Evolutionary conservation across 768 basidiomycete species (phyloP).

Genomic region (Kwoniella botswanensis): DNA sequence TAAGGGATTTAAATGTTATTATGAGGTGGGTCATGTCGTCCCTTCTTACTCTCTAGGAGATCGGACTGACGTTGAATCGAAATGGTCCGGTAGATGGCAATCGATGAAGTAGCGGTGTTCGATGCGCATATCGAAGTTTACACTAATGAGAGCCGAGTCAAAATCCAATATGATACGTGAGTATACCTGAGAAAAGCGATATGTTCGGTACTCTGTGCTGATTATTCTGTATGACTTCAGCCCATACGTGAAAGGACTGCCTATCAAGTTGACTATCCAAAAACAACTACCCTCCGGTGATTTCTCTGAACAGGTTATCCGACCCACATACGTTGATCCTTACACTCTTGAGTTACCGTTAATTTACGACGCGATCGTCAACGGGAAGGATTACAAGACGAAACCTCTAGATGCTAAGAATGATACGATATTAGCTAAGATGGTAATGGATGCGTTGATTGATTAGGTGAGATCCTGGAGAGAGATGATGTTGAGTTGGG

Average conservation of each 20-base stretch:
- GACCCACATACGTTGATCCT: slow-evolving; percentile 49
- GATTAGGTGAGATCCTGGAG: slow-evolving; percentile 15
- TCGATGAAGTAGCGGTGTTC: slow-evolving; percentile 51
- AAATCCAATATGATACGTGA: slow-evolving; percentile 44
- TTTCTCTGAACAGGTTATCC: slow-evolving; percentile 41
- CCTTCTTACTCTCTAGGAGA: background rate
- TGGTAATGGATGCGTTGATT: slow-evolving; percentile 48
- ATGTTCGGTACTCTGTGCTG: background rate
- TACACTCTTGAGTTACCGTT: slow-evolving; percentile 49
- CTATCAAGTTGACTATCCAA: slow-evolving; percentile 44
- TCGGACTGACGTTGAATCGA: no score
- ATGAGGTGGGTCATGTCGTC: slow-evolving; percentile 41
- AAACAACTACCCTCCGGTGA: slow-evolving; percentile 32
- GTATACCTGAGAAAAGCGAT: slow-evolving; percentile 1
- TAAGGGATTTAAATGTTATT: slow-evolving; percentile 46
- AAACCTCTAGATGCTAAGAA: slow-evolving; percentile 45
- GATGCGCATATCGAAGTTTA: slow-evolving; percentile 56
- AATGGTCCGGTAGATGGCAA: slow-evolving; percentile 31
- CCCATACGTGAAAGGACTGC: slow-evolving; percentile 54
- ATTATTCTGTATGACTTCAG: slow-evolving; percentile 6
- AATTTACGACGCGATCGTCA: slow-evolving; percentile 38
- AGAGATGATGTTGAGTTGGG: no score
- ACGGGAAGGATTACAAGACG: slow-evolving; percentile 43
- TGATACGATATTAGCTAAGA: slow-evolving; percentile 45
- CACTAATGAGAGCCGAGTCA: slow-evolving; percentile 44